Evolutionary conservation across 192 early-diverging fungal genomes (phyloP).

Genomic region (Backusella mclennaniae): DNA sequence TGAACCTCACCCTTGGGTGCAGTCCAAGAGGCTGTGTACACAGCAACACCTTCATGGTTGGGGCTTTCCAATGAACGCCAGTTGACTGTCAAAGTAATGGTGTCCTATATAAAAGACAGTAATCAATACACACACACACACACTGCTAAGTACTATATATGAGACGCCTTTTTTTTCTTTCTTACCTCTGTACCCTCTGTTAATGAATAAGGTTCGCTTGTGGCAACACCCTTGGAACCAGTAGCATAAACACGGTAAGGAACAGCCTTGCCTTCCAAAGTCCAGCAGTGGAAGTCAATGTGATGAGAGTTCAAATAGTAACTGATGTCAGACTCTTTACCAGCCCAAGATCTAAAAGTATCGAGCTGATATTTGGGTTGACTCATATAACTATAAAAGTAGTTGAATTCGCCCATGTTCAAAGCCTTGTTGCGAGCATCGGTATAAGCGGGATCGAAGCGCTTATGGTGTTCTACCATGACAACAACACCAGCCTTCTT

Average conservation of each 20-base stretch:
- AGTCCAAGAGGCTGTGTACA: constrained; percentile 48
- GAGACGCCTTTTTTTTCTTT: too few species aligned
- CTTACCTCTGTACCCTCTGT: constrained; percentile 36
- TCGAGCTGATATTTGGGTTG: constrained; percentile 44
- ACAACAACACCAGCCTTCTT: constrained; percentile 37
- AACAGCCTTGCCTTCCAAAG: constrained; percentile 26
- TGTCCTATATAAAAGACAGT: constrained; percentile 21
- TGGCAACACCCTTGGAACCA: constrained; percentile 41
- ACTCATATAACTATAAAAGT: constrained; percentile 43
- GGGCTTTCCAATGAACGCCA: constrained; percentile 33
- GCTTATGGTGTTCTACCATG: constrained; percentile 45
- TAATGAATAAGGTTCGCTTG: constrained; percentile 30
- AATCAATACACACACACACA: not conserved
- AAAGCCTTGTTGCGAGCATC: constrained; percentile 36
- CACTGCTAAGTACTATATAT: not conserved
- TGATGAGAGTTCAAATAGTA: constrained; percentile 47
- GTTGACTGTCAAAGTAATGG: constrained; percentile 42
- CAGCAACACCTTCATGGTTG: constrained; percentile 34
- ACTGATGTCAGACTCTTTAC: constrained; percentile 41
- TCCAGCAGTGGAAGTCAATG: constrained; percentile 44
- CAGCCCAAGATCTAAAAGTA: constrained; percentile 42
- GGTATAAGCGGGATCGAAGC: constrained; percentile 48
- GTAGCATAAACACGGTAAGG: constrained; percentile 36
- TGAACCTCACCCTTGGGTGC: constrained; percentile 46
- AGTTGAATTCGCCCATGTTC: constrained; percentile 40